A percentile compares a stretch with the other conserved stretches of the same genome.
phyloP scores from a whole-genome alignment of 495 filamentous ascomycete species.

The Penicillium tannophilum region DNA sequence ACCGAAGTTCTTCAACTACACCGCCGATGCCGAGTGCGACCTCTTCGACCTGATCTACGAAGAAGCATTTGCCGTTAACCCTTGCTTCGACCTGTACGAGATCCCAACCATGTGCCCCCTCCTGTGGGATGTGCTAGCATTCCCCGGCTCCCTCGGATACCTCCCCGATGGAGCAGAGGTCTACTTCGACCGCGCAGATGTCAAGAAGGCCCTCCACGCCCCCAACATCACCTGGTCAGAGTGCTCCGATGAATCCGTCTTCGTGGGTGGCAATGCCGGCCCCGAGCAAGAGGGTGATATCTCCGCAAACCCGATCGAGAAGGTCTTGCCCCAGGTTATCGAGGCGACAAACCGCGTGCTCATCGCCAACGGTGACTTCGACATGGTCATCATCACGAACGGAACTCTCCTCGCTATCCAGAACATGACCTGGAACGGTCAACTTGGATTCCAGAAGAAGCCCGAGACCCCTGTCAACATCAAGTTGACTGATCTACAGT shows the following conservation, averaged over 20 bases:
- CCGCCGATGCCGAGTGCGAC: conserved; percentile 46
- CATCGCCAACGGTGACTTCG: conserved; percentile 59
- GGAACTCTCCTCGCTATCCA: conserved; percentile 65
- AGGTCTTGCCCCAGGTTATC: conserved; percentile 62
- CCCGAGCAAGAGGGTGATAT: conserved; percentile 42
- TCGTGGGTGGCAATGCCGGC: conserved; percentile 41
- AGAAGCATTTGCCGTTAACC: conserved; percentile 53
- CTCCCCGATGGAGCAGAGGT: conserved; percentile 43
- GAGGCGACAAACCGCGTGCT: conserved; percentile 62
- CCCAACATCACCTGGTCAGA: conserved; percentile 48
- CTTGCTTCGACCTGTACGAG: conserved; percentile 64
- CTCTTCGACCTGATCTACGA: conserved; percentile 51
- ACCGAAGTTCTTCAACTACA: conserved; percentile 38
- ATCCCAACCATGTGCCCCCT: conserved; percentile 50
- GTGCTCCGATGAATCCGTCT: conserved; percentile 46
- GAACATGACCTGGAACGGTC: conserved; percentile 70
- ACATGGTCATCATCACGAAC: conserved; percentile 63
- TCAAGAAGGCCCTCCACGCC: conserved; percentile 61
- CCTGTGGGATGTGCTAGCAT: conserved; percentile 51
- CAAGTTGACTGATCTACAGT: conserved; percentile 39
- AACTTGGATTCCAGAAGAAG: conserved; percentile 57
- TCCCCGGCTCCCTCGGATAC: conserved; percentile 45
- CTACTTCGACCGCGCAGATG: conserved; percentile 61
- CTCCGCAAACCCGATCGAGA: conserved; percentile 45
- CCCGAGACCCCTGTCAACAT: conserved; percentile 44